phyloP scores from a whole-genome alignment of 306 rosid genomes.

The Ceratonia siliqua region DNA sequence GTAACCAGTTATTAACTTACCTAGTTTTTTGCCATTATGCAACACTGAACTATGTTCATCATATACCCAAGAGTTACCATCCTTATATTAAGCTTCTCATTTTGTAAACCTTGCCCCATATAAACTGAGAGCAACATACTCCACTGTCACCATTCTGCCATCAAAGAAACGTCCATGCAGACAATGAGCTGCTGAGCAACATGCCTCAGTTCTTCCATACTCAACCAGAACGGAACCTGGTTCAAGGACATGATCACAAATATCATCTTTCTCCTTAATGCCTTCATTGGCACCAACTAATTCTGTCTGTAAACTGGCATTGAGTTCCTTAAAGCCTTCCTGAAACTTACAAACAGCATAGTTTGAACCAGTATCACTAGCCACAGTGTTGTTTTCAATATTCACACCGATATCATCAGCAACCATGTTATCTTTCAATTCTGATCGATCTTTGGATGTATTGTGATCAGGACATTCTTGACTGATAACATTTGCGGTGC shows the following conservation, averaged over 20 bases:
- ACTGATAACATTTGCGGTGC: constrained; percentile 12
- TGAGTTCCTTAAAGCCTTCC: constrained; percentile 35
- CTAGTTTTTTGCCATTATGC: constrained; percentile 11
- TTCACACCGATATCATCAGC: constrained; percentile 32
- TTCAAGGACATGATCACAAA: constrained; percentile 45
- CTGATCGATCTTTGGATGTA: constrained; percentile 36
- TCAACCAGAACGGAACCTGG: constrained; percentile 76
- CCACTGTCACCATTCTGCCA: constrained; percentile 65
- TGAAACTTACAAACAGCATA: constrained; percentile 31
- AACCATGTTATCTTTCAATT: constrained; percentile 32
- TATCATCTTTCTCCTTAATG: constrained; percentile 35
- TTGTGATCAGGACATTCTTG: constrained; percentile 39
- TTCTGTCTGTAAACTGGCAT: constrained; percentile 35
- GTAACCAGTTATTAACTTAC: neutral
- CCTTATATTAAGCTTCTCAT: constrained; percentile 34
- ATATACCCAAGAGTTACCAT: neutral
- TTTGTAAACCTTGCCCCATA: constrained; percentile 61
- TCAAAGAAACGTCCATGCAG: constrained; percentile 77
- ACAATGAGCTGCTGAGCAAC: constrained; percentile 73
- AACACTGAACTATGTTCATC: neutral
- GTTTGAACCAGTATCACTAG: constrained; percentile 18
- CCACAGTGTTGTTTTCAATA: constrained; percentile 33
- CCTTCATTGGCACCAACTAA: constrained; percentile 28
- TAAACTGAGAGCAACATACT: constrained; percentile 53
- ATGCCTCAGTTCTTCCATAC: constrained; percentile 77